phyloP scores from a whole-genome alignment of 176 grass and related monocot species.

The Themeda triandra region DNA sequence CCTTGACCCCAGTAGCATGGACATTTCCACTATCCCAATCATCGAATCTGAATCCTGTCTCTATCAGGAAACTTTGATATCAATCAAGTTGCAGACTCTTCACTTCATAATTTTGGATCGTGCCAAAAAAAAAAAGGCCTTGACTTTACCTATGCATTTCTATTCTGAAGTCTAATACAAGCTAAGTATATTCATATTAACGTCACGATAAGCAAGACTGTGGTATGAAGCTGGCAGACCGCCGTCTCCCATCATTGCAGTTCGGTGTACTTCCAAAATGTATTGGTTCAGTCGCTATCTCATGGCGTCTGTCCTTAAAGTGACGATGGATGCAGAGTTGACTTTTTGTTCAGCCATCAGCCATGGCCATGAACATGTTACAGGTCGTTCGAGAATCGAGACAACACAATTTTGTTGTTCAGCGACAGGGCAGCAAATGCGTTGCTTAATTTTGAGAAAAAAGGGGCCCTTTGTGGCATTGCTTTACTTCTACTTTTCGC shows the following conservation, averaged over 20 bases:
- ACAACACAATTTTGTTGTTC: background rate
- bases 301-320: background rate
- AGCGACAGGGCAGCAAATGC: background rate
- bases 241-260: background rate
- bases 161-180: too few species aligned
- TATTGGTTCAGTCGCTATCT: background rate
- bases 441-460: constrained; percentile 9
- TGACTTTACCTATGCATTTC: background rate
- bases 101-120: background rate
- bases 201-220: too few species aligned
- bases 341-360: constrained; percentile 22
- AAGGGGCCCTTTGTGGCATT: background rate
- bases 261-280: background rate
- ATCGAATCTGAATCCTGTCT: background rate
- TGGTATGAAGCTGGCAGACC: background rate
- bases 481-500: background rate
- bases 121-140: background rate
- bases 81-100: background rate
- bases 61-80: background rate
- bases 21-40: background rate
- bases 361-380: too few species aligned
- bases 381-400: background rate
- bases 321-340: constrained; percentile 10
- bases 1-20: background rate
- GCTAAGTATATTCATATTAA: too few species aligned